These are phyloP conservation scores for Pinus tabuliformis DNA, from an alignment of 75 land plant genomes.

Conservation along the genomic window DNA sequence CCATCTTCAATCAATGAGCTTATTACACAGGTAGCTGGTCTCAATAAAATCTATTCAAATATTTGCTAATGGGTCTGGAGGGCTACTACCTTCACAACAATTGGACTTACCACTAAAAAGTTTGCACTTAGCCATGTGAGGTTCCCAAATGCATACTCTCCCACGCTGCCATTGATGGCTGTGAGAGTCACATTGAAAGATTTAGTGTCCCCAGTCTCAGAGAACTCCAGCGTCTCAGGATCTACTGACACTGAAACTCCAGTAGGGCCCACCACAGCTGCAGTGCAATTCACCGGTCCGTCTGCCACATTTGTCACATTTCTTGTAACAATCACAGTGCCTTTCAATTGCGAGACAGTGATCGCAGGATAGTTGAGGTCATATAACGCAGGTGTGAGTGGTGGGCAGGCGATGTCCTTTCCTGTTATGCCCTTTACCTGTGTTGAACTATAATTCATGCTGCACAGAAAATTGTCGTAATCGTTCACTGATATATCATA, in stretches of 20 bases:
- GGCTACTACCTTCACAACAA: constrained; percentile 13
- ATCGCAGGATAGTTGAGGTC: constrained; percentile 50
- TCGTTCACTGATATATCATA: constrained; percentile 24
- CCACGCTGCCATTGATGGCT: not conserved
- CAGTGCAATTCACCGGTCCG: constrained; percentile 13
- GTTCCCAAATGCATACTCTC: not conserved
- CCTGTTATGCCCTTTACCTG: constrained; percentile 15
- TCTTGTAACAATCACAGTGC: constrained; percentile 16
- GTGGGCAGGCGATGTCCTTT: not conserved
- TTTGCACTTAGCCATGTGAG: too few species aligned
- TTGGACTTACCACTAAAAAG: constrained; percentile 27
- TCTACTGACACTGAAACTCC: constrained; percentile 27
- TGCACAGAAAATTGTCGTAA: constrained; percentile 47
- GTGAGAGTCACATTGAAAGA: constrained; percentile 22
- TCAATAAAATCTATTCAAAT: too few species aligned
- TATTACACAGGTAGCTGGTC: too few species aligned
- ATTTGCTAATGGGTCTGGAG: too few species aligned
- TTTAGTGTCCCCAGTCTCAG: constrained; percentile 27
- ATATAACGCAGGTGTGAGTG: not conserved
- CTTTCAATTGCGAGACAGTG: constrained; percentile 21
- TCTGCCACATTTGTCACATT: constrained; percentile 36
- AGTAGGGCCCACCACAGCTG: constrained; percentile 7
- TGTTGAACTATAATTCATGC: not conserved
- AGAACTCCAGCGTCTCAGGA: constrained; percentile 30
- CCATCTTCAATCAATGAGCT: too few species aligned